Evolutionary conservation across 306 rosid species (phyloP).

Genomic region (Quercus aquifolioides): DNA sequence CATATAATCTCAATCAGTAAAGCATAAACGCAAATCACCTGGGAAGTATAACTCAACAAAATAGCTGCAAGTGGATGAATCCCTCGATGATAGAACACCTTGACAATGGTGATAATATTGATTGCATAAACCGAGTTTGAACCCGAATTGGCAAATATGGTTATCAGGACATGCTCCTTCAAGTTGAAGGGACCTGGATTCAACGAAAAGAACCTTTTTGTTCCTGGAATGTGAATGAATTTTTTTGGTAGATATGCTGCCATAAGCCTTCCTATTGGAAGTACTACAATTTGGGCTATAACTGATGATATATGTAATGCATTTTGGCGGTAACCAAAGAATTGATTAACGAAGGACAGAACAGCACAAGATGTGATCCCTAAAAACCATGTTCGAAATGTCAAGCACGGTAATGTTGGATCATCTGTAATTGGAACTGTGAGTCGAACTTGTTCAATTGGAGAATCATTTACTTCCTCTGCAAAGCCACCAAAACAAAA

Average conservation of each 20-base stretch:
- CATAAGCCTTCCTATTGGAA: constrained; percentile 78
- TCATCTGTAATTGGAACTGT: constrained; percentile 71
- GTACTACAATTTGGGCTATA: constrained; percentile 63
- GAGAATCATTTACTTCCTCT: constrained; percentile 51
- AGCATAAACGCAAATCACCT: constrained; percentile 32
- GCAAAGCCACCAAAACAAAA: not conserved
- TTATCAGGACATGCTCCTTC: constrained; percentile 80
- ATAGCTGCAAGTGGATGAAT: constrained; percentile 63
- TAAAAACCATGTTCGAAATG: constrained; percentile 82
- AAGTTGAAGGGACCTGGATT: constrained; percentile 80
- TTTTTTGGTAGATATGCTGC: constrained; percentile 57
- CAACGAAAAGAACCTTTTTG: constrained; percentile 52
- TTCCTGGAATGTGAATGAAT: constrained; percentile 28
- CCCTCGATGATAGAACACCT: constrained; percentile 61
- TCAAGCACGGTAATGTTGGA: constrained; percentile 53
- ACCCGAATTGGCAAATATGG: constrained; percentile 78
- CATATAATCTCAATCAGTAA: not conserved
- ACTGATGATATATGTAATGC: constrained; percentile 46
- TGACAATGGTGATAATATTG: constrained; percentile 71
- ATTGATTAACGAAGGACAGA: constrained; percentile 70
- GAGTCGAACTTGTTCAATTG: constrained; percentile 79
- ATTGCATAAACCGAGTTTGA: constrained; percentile 65
- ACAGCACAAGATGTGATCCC: constrained; percentile 55
- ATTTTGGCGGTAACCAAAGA: constrained; percentile 61
- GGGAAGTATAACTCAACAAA: constrained; percentile 68